Evolutionary conservation across 352 stramenopile species (phyloP).

Genomic region (Pythium phragmiticola): DNA sequence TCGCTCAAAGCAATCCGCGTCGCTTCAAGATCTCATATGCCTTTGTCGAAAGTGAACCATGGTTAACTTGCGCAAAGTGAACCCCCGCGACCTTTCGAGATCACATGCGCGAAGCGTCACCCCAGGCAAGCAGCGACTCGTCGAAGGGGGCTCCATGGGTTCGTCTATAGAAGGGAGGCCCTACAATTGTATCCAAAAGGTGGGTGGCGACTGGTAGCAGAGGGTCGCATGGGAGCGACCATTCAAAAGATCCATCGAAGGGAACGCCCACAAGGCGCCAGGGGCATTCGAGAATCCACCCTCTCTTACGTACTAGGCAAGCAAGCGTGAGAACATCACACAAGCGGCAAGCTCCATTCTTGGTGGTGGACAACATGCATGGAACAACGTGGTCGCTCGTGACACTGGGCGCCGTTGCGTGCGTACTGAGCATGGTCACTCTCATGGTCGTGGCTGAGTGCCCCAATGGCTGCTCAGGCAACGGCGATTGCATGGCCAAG

Average conservation of each 20-base stretch:
- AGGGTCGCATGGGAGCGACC: slow-evolving; percentile 3
- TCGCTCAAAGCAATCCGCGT: background rate
- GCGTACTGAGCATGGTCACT: slow-evolving; percentile 19
- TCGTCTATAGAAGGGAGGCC: too few relatives aligned
- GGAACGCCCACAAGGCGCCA: background rate
- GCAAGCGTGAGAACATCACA: too few relatives aligned
- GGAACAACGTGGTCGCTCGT: slow-evolving; percentile 3
- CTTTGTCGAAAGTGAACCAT: background rate
- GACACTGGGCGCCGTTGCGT: slow-evolving; percentile 3
- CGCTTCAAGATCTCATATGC: slow-evolving; percentile 5
- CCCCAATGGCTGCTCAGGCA: slow-evolving; percentile 79
- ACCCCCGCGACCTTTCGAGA: slow-evolving; percentile 1
- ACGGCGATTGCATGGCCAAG: slow-evolving; percentile 77
- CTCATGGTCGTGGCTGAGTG: slow-evolving; percentile 49
- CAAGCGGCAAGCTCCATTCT: too few relatives aligned
- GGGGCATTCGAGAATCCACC: slow-evolving; percentile 7
- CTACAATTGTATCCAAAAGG: background rate
- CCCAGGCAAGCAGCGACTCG: too few relatives aligned
- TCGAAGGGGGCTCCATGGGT: too few relatives aligned
- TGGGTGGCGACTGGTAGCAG: background rate
- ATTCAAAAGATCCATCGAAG: background rate
- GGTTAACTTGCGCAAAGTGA: background rate
- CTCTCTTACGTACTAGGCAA: background rate
- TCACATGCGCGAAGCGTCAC: background rate
- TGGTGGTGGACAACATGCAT: background rate